Evolutionary conservation across 1,139 yeast species (phyloP), one percentile per base, ranked within the genome.

Genomic region (Pneumocystis jirovecii): DNA sequence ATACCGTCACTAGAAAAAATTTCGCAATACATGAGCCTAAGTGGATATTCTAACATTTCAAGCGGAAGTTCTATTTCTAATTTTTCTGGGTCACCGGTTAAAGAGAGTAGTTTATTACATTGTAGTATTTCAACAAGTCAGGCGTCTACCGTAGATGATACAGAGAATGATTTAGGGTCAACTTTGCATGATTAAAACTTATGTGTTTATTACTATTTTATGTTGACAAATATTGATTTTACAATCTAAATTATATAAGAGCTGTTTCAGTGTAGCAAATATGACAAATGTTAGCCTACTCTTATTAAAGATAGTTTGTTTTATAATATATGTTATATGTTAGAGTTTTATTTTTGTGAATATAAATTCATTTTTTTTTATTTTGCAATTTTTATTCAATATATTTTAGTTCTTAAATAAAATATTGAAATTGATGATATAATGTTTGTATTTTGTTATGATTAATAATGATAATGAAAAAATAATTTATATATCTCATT

Each of bases 1-100:
- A 80, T 77, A 68, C 81, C 81, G 17, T 74, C 74, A 37, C 80
- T 80, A 1, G 79, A 76, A 63, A 71, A 72, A 57, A 78, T 78
- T 61, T 80, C 81, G 0, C 78, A 75, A 64, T 34, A 50, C 25
- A 50, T 50, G 57, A 50, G 21, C 21, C 12, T 50, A 50, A 25
- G n/a, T 12, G 34, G 57, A 25, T 50, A 50, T 50, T 65, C 70
- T 4, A 62, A 62, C 25, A 45, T 61, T 34, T 61, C 65, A 21
- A 44, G 63, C 5, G 42, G 61, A 8, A 60, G 63, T 39, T 44
- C 65, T 8, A 56, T 44, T 19, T 45, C 65, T 31, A 63, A 61
- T 19, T 63, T 63, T 29, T 62, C 64, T 57, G 61, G 70, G 29
- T 68, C 71, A 44, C 71, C 71, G 7, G 70, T 68, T 35, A 70